Conservation (phyloP, 345 rosid species). For the Reutealis trisperma region DNA sequence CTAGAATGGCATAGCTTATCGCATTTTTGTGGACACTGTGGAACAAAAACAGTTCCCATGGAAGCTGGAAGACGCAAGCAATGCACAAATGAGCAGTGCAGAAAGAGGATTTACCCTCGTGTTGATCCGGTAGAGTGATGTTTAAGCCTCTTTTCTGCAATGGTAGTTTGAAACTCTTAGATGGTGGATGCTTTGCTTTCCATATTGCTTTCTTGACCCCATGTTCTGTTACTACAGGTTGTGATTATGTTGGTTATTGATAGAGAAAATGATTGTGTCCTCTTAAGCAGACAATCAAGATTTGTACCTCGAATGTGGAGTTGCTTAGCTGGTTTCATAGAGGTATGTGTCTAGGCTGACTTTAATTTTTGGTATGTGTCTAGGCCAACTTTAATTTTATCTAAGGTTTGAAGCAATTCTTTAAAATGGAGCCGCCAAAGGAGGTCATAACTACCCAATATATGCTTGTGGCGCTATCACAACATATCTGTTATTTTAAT, state of each 20-base stretch:
- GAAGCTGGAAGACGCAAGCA: conserved; percentile 88
- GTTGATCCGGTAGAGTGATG: conserved; percentile 68
- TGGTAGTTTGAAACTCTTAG: conserved; percentile 6
- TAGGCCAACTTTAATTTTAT: conserved; percentile 8
- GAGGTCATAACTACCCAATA: neutral
- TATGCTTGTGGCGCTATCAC: neutral
- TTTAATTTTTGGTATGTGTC: conserved; percentile 42
- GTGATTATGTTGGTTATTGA: conserved; percentile 96
- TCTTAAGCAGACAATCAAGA: conserved; percentile 83
- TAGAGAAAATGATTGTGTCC: conserved; percentile 75
- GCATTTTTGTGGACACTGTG: conserved; percentile 81
- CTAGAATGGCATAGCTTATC: conserved; percentile 79
- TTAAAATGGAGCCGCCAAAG: neutral
- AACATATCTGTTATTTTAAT: neutral
- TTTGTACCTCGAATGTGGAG: conserved; percentile 96
- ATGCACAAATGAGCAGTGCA: conserved; percentile 65
- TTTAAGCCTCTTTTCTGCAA: neutral
- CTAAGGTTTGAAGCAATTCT: neutral
- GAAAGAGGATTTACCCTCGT: conserved; percentile 79
- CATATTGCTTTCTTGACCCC: conserved; percentile 16
- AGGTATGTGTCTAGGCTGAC: conserved; percentile 44
- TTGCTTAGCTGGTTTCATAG: conserved; percentile 93
- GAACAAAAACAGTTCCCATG: conserved; percentile 55
- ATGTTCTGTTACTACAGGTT: conserved; percentile 49
- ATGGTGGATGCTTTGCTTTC: neutral